Base-by-base conservation (phyloP, 2,329 filamentous ascomycete species). In the Trichocomaceae sp. region DNA sequence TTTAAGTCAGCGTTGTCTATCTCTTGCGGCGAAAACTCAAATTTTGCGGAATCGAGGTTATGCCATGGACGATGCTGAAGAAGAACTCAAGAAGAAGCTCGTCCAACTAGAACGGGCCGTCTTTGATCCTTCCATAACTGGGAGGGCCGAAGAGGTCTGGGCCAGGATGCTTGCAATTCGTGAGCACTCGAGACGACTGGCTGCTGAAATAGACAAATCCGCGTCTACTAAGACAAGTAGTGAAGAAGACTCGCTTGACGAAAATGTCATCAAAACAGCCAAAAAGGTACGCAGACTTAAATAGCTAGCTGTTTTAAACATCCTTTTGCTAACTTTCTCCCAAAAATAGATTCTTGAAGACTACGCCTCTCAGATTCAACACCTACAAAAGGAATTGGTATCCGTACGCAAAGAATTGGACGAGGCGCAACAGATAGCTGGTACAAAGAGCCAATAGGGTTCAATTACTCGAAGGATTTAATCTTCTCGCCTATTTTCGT, bases 101-200 rank as follows among this genome's bases (percentile, higher is more conserved):
- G 62, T 77, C n/a, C 74, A 75, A 56, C 69, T 86, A 48, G 80
- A 84, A 65, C 77, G 77, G 51, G 74, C 75, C 49, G 79, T 83
- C 2, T 80, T 82, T 50, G 83, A 86, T 62, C 82, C 83, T 0
- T 77, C 78, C 5, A 73, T 85, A 47, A 77, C 76, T 45, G 83
- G 81, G 4, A 72, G 82, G 20, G 79, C 80, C 56, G 83, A 86
- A 65, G 83, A 85, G 67, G 82, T 85, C 54, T 86, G 83, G 83
- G 83, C 83, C 29, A 73, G 83, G 39, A 84, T 86, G 82, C 75
- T 84, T 47, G 78, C 79, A 7, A 77, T 85, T 52, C 72, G 82
- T 54, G 82, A 84, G 63, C 72, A 82, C 53, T 79, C 80, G 47
- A 77, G 78, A 62, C 76, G 79, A 62, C 65, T 86, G 54, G 80